Base-by-base conservation (phyloP, 2,329 filamentous ascomycete genomes). In the Aspergillus ruber region DNA sequence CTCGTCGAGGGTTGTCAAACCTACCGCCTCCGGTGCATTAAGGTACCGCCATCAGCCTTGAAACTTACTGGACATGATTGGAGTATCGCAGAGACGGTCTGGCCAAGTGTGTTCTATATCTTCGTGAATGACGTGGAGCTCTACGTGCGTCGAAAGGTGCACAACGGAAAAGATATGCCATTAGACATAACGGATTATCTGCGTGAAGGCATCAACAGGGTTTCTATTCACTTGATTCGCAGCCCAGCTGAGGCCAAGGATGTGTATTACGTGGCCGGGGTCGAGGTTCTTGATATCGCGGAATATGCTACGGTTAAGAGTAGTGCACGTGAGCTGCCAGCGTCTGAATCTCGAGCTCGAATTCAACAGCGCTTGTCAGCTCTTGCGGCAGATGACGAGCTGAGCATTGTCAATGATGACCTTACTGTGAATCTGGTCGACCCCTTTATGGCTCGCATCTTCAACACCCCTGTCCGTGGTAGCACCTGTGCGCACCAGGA, bases 91-190 rank as follows among this genome's bases (percentile, higher is more conserved):
- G 79, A 85, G 29, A 85, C 79, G 5, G 61, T 66, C 18, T 96
- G 89, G 90, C 88, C 89, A 0, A 73, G 78, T 32, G 78, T 80
- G 44, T 74, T 89, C 0, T 88, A 84, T 51, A 74, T 91, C 50
- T 74, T 77, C 13, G 65, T 94, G 50, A 95, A 95, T 56, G 73
- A 66, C 0, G 60, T 68, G 0, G 71, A 81, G 9, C 63, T 88
- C 13, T 71, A 74, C 20, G 64, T 81, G 8, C 79, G 85, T 36
- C 79, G 85, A 23, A 88, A 87, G 57, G 65, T 80, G 1, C 84
- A 93, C 51, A 79, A 90, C 59, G 84, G 83, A 9, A 87, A 84
- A 56, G 87, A 94, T 56, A 66, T 89, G 7, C 84, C 90, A 0
- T 72, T 87, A 5, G 88, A 95, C 55, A 71, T 95, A 20, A 90